Conservation (phyloP, 768 basidiomycete species). For the Boletus coccyginus region DNA sequence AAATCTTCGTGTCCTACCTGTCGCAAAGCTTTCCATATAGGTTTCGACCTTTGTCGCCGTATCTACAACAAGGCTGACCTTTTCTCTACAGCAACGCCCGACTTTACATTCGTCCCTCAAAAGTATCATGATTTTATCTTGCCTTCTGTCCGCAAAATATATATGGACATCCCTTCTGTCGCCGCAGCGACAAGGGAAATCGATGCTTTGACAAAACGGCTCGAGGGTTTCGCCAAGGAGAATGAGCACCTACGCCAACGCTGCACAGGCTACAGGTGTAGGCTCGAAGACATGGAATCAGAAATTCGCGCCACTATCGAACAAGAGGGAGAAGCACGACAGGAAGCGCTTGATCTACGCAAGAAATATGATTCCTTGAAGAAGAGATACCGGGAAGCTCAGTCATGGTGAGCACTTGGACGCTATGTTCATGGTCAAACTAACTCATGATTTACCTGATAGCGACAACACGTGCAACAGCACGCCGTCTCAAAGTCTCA, state of each 20-base stretch:
- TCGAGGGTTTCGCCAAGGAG: conserved; percentile 37
- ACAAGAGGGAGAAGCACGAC: conserved; percentile 35
- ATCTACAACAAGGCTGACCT: not conserved
- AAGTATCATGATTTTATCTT: conserved; percentile 57
- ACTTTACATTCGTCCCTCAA: conserved; percentile 50
- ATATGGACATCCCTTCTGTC: conserved; percentile 41
- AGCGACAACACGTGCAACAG: conserved; percentile 6
- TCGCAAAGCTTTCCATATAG: conserved; percentile 50
- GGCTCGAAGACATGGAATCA: conserved; percentile 31
- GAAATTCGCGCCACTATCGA: conserved; percentile 29
- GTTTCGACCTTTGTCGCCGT: conserved; percentile 34
- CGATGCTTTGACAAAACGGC: conserved; percentile 35
- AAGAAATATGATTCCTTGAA: conserved; percentile 33
- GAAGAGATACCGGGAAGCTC: conserved; percentile 20
- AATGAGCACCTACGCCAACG: conserved; percentile 43
- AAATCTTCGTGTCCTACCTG: conserved; percentile 60
- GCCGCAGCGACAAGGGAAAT: conserved; percentile 31
- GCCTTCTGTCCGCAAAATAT: conserved; percentile 56
- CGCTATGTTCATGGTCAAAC: not conserved
- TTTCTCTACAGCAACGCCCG: conserved; percentile 41
- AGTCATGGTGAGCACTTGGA: conserved; percentile 11
- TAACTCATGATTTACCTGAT: not conserved
- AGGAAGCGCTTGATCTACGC: conserved; percentile 39
- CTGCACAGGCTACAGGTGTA: conserved; percentile 40
- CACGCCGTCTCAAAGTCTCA: conserved; percentile 2